Evolutionary conservation across 257 asterid species (phyloP).

Genomic region (Solanum tarapatanum): DNA sequence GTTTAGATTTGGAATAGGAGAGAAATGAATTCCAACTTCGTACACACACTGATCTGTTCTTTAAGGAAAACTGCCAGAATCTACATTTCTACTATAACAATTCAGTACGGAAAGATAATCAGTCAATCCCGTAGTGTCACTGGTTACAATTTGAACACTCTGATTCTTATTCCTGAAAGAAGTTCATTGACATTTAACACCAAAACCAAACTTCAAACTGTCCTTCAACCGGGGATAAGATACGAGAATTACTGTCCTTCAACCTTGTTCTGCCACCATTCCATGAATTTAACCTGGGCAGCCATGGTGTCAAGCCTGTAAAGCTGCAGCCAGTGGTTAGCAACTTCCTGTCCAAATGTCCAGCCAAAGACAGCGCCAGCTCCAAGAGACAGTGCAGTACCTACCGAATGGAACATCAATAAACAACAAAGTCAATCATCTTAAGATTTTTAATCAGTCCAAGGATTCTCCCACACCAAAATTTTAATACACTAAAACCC

Average conservation of each 20-base stretch:
- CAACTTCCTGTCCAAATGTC: slow-evolving; percentile 73
- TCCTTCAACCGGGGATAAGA: background rate
- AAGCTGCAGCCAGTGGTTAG: slow-evolving; percentile 69
- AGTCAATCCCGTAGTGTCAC: background rate
- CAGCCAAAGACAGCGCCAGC: slow-evolving; percentile 75
- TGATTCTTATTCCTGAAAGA: background rate
- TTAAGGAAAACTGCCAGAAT: background rate
- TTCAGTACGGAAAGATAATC: background rate
- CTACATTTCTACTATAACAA: background rate
- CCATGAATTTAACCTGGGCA: slow-evolving; percentile 77
- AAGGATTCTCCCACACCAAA: background rate
- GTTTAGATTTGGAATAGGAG: background rate
- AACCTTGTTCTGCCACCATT: slow-evolving; percentile 85
- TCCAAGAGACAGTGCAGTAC: slow-evolving; percentile 64
- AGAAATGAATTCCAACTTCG: background rate
- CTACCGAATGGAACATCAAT: slow-evolving; percentile 23
- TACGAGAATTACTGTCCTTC: slow-evolving; percentile 10
- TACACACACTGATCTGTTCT: background rate
- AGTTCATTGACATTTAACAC: background rate
- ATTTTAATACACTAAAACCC: background rate
- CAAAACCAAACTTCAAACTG: background rate
- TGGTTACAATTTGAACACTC: background rate
- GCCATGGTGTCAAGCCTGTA: slow-evolving; percentile 60
- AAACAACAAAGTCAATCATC: background rate
- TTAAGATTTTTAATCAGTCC: background rate